Evolutionary conservation across 345 rosid genomes (phyloP), one percentile per base, ranked within the genome.

Genomic region (Syzygium oleosum): DNA sequence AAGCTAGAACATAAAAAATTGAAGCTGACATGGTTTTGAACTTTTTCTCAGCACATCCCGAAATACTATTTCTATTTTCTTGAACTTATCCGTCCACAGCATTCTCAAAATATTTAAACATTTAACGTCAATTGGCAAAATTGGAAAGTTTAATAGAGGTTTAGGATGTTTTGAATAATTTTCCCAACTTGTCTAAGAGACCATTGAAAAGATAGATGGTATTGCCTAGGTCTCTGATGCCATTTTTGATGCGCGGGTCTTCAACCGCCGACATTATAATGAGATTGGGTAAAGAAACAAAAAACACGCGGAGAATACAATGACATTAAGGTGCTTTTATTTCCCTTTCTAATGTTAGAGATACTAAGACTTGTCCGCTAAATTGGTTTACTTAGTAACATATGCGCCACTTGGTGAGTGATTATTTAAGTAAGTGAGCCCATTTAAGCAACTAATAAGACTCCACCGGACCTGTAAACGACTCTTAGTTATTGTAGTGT

Each of bases 131-230:
- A 43, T 43, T 43, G 7, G 46, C 46, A 43, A 43, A 43, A 43
- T 43, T 43, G 46, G 4, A 43, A 43, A 43, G 46, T 43, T 43
- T 43, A 43, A 43, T 43, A 43, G 46, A 43, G 46, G 7, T 61
- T 61, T 0, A 61, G 17, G 17, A 14, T n/a, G 0, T 61, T n/a
- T n/a, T 61, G 46, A 2, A 61, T 0, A n/a, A 61, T n/a, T n/a
- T 25, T n/a, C 19, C 25, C 22, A 68, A 73, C 7, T 73, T 73
- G 38, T 73, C 25, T 34, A 16, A 31, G 79, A 17, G 46, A 68
- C 79, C 34, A n/a, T 6, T 63, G 34, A 29, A 63, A 63, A 29
- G 3, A 63, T 1, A n/a, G 2, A 63, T n/a, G 19, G 15, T n/a
- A n/a, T 29, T 63, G 19, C 19, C 77, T 19, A 14, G 34, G 38